Evolutionary conservation across 345 rosid genomes (phyloP).

Genomic region (Populus deltoides): DNA sequence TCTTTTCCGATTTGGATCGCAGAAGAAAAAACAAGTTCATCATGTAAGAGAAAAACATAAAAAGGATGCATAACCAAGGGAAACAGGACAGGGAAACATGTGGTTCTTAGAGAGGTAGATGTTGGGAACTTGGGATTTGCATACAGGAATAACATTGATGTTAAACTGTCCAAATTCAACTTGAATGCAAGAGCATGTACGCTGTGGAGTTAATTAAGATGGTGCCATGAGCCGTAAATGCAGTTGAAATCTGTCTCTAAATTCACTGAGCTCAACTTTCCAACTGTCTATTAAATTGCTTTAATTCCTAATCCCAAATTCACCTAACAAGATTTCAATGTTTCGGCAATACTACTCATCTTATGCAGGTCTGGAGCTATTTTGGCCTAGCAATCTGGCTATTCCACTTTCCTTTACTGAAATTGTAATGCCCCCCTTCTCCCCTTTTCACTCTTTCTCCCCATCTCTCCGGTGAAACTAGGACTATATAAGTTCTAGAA

Average conservation of each 20-base stretch:
- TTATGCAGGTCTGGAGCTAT: not conserved
- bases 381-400: not conserved
- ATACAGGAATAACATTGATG: not conserved
- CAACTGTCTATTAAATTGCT: constrained; percentile 25
- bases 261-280: constrained; percentile 11
- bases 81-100: not conserved
- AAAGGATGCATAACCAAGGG: not conserved
- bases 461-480: not conserved
- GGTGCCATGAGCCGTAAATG: constrained; percentile 1
- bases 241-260: constrained; percentile 13
- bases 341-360: not conserved
- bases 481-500: not conserved
- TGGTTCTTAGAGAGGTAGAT: not conserved
- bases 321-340: constrained; percentile 14
- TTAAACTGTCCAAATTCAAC: not conserved
- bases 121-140: not conserved
- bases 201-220: not conserved
- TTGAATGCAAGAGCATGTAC: not conserved
- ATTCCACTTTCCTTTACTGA: not conserved
- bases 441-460: not conserved
- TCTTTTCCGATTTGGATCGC: not conserved
- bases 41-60: not conserved
- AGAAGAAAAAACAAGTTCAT: not conserved
- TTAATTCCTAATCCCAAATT: constrained; percentile 21
- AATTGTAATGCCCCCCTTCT: not conserved